Base-by-base conservation (phyloP, 768 basidiomycete species). In the Austroboletus festivus region DNA sequence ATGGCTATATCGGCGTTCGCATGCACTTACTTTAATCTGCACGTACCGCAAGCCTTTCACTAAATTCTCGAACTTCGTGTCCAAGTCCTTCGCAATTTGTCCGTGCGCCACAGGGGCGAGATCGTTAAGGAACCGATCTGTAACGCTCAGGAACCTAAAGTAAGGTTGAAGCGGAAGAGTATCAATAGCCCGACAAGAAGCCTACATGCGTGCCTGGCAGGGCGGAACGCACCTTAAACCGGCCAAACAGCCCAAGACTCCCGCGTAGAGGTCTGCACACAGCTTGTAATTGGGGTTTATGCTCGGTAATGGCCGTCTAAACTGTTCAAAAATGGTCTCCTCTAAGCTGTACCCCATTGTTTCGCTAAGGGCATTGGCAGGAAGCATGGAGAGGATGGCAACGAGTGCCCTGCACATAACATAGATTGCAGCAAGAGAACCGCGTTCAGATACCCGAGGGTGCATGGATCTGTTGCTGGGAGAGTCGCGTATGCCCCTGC, bases 321-420 rank as follows among this genome's bases (percentile, higher is more conserved):
- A 89, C 55, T 91, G 88, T 50, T 91, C 86, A 60, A 95, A 96
- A 0, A 86, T 91, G 22, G 83, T 85, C 58, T 89, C 86, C 61
- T 95, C 93, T n/a, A 95, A 70, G 41, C 73, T 81, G 65, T 86
- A 81, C 1, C 91, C 93, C 50, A 90, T 69, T 0, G 79, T 70
- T 38, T 93, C 89, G 13, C 85, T 86, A 4, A 95, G 72, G 2
- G 83, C 82, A 55, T 92, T 89, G 59, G 85, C 86, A 1, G 85
- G 75, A 22, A 89, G 75, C 16, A 78, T 73, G 33, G 84, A 80
- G 46, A 94, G 77, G 12, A 93, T 80, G 2, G 80, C 82, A 22
- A 92, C 83, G 18, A 95, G 75, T 4, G 89, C 85, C 43, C 93
- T 81, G 60, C 90, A 93, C 82, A 92, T 86, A 60, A 97, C 82